phyloP scores from a whole-genome alignment of 305 asterid genomes.

The Fraxinus latifolia region DNA sequence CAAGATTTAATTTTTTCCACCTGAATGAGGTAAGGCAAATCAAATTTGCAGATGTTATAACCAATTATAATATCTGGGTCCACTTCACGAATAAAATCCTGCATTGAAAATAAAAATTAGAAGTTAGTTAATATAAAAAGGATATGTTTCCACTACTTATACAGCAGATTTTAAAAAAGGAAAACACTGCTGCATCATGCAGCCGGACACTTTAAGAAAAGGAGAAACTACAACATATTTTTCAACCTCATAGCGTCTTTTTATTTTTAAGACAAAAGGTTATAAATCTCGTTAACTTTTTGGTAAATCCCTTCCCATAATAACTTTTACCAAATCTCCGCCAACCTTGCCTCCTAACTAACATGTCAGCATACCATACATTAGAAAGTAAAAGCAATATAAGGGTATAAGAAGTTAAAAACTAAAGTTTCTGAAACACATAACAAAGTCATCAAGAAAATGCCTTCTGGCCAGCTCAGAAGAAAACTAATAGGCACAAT shows the following conservation, averaged over 20 bases:
- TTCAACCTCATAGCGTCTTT: background rate
- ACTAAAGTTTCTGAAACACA: background rate
- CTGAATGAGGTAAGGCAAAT: slow-evolving; percentile 97
- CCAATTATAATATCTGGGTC: slow-evolving; percentile 99
- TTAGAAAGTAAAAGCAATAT: slow-evolving; percentile 12
- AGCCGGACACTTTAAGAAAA: slow-evolving; percentile 5
- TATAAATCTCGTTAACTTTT: background rate
- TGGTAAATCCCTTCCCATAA: background rate
- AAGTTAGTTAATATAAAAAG: background rate
- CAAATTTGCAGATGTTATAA: slow-evolving; percentile 97
- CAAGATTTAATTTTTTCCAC: slow-evolving; percentile 30
- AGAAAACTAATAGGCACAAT: background rate
- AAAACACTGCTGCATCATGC: background rate
- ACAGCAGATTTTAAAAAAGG: slow-evolving; percentile 5
- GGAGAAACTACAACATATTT: background rate
- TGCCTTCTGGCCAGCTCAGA: slow-evolving; percentile 3
- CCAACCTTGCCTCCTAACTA: slow-evolving; percentile 8
- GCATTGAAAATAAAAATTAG: slow-evolving; percentile 23
- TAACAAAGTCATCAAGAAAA: background rate
- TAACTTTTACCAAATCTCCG: slow-evolving; percentile 15
- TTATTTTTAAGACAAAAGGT: background rate
- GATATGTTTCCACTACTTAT: background rate
- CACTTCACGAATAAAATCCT: slow-evolving; percentile 91
- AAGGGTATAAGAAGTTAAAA: slow-evolving; percentile 2
- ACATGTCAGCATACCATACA: background rate